Conservation (phyloP, 805 yeast genomes). For the Spathaspora sp. region DNA sequence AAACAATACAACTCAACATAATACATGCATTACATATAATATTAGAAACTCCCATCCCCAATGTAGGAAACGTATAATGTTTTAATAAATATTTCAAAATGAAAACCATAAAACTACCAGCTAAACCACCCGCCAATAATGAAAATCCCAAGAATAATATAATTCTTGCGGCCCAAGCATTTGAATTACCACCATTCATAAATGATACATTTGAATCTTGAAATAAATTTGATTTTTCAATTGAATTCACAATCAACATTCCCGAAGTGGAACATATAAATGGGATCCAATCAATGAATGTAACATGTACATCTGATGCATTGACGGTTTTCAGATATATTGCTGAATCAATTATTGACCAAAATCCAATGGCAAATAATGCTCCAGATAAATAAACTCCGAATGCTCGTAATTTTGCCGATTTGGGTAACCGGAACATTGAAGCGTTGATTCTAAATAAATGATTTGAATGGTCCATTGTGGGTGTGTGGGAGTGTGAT, state of each 20-base stretch:
- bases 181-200: constrained; percentile 37
- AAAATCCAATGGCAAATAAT: constrained; percentile 79
- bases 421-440: constrained; percentile 60
- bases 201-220: constrained; percentile 32
- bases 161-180: constrained; percentile 92
- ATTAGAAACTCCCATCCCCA: constrained; percentile 92
- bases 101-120: constrained; percentile 87
- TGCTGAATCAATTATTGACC: constrained; percentile 87
- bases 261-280: constrained; percentile 85
- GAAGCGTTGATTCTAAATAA: constrained; percentile 59
- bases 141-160: constrained; percentile 91
- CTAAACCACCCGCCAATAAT: constrained; percentile 86
- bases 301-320: constrained; percentile 82
- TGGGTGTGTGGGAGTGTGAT: not conserved
- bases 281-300: constrained; percentile 95
- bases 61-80: constrained; percentile 77
- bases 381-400: constrained; percentile 81
- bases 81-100: constrained; percentile 80
- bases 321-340: constrained; percentile 80
- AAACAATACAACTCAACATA: constrained; percentile 81
- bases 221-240: constrained; percentile 63
- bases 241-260: constrained; percentile 75
- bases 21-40: constrained; percentile 75
- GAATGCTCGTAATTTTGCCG: constrained; percentile 62
- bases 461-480: constrained; percentile 20